Evolutionary conservation across 176 grass and related monocot genomes (phyloP), one percentile per base, ranked within the genome.

Genomic region (Triticum urartu): DNA sequence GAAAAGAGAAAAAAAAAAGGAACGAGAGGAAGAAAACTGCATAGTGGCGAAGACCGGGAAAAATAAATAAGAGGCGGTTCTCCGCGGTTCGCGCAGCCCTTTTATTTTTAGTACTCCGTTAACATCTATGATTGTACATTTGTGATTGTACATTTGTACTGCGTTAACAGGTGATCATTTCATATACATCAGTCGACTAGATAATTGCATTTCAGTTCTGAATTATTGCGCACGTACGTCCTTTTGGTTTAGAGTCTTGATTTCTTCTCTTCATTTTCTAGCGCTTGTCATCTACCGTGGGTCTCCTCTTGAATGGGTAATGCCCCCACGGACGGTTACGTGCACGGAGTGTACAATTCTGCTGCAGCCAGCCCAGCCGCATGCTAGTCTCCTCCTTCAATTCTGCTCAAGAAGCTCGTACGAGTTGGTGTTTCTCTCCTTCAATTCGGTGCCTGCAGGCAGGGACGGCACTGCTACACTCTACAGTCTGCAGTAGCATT

Each of bases 231-330:
- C 50, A 18, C 54, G 43, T 42, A 4, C 43, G 68, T 67, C 60
- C 68, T 75, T 39, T 47, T 39, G 38, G 38, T 39, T 17, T 54
- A 54, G 50, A 18, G 15, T 17, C 2, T 54, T 54, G 50, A 17
- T 54, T 18, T 54, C 50, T 54, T 54, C 5, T 54, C 50, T 0
- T 15, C 50, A 54, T 17, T 17, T 54, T 54, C 50, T 54, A 54
- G 50, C 15, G 50, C 56, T 59, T 59, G 18, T 59, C 56, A 0
- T 59, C 7, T 59, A 17, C 15, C 54, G 6, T 20, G 7, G 18
- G 56, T 90, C 84, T 87, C 66, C 33, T 83, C 28, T 26, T 1
- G 26, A 9, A 86, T 52, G 84, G 64, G 79, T 42, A 87, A 90
- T 90, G 73, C 79, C 7, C 83, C 64, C 43, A 64, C 42, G 77